These are phyloP conservation scores for Austroboletus niveus DNA, from an alignment of 1,284 basidiomycete species.

Conservation along the genomic window DNA sequence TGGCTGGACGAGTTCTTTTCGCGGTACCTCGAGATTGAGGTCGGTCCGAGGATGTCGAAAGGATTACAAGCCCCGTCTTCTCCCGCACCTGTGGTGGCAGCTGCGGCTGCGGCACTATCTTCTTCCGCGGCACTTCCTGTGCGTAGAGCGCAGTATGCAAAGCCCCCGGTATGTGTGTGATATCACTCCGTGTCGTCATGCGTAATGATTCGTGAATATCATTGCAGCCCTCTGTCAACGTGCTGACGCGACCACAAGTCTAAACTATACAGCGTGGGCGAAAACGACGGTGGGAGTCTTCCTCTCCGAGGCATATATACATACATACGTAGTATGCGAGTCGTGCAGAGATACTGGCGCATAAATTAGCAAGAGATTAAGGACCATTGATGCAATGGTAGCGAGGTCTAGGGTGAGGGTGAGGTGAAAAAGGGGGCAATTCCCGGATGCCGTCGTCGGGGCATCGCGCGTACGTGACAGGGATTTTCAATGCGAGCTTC, in stretches of 20 bases:
- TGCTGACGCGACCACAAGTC: constrained; percentile 17
- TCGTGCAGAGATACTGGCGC: constrained; percentile 10
- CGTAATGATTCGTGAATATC: constrained; percentile 2
- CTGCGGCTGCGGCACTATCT: too few species aligned
- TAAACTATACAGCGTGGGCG: constrained; percentile 3
- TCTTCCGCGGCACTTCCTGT: neutral
- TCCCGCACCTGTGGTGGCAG: too few species aligned
- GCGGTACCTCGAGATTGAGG: constrained; percentile 32
- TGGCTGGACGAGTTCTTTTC: constrained; percentile 80
- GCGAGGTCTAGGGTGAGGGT: constrained; percentile 11
- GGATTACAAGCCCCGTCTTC: too few species aligned
- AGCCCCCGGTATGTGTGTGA: constrained; percentile 14
- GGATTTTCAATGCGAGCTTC: constrained; percentile 14
- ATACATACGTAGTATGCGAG: constrained; percentile 18
- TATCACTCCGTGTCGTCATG: neutral
- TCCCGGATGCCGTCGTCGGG: neutral
- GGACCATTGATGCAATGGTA: constrained; percentile 7
- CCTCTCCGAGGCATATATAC: constrained; percentile 10
- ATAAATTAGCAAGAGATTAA: constrained; percentile 17
- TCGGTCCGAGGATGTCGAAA: constrained; percentile 12
- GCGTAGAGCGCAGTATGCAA: neutral
- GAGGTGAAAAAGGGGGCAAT: neutral
- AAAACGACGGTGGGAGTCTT: constrained; percentile 1
- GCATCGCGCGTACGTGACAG: constrained; percentile 1
- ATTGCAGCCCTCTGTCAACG: constrained; percentile 20